Evolutionary conservation across 768 basidiomycete species (phyloP), one percentile per base, ranked within the genome.

Genomic region (Gyrodon lividus): DNA sequence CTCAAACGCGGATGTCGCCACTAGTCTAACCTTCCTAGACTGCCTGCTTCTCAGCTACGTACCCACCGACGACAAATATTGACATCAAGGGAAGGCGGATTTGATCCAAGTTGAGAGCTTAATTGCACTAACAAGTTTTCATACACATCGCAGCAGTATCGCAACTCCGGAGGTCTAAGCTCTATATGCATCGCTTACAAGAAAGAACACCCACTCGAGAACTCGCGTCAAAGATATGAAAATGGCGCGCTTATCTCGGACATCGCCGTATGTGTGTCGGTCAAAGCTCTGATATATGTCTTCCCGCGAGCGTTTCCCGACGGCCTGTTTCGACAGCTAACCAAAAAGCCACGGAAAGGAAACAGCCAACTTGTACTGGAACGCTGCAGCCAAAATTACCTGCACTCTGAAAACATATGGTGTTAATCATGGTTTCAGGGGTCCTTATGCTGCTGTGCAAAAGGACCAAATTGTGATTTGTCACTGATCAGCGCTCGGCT

Each of bases 291-390:
- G 8, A 23, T 42, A 8, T 13, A 19, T 23, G 46, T 17, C 31
- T n/a, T 48, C 46, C 46, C 46, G 46, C 46, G 46, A 48, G 23
- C 5, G 35, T 48, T 48, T 48, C 13, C 20, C 14, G 23, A 33
- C n/a, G 30, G 33, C 9, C 24, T 12, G 37, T n/a, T 38, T 48
- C 33, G 26, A 26, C 24, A 26, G 20, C 40, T 13, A 7, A 23
- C 7, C 13, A 20, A 9, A 41, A 7, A 14, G 20, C 40, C 20
- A 22, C 20, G 40, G 40, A 23, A 34, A n/a, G n/a, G n/a, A n/a
- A n/a, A n/a, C n/a, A n/a, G n/a, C n/a, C n/a, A n/a, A n/a, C n/a
- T n/a, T n/a, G n/a, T n/a, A n/a, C n/a, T n/a, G n/a, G 34, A 35
- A 35, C 22, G 40, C 23, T 10, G 12, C 12, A 14, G 16, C 23